Evolutionary conservation across 1,139 yeast species (phyloP).

Genomic region (Pneumocystis wakefieldiae): DNA sequence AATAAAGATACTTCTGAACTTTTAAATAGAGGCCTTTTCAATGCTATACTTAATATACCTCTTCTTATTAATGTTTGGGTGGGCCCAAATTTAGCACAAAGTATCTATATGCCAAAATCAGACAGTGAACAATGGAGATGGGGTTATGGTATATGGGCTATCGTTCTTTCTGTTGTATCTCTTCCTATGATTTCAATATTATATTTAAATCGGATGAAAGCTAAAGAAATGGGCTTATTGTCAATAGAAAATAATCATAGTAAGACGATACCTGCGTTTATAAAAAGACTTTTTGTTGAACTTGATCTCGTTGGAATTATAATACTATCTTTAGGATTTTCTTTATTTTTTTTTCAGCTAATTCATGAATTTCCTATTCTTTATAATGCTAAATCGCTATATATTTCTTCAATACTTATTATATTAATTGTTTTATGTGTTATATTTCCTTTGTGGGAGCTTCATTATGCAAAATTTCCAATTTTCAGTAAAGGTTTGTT

Average conservation of each 20-base stretch:
- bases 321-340: constrained; percentile 23
- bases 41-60: constrained; percentile 24
- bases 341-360: constrained; percentile 27
- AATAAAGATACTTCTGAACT: constrained; percentile 25
- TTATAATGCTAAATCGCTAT: constrained; percentile 10
- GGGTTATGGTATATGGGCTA: constrained; percentile 26
- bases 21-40: constrained; percentile 26
- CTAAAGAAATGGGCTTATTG: constrained; percentile 18
- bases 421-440: constrained; percentile 12
- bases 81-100: constrained; percentile 17
- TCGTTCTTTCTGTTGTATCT: constrained; percentile 24
- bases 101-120: constrained; percentile 7
- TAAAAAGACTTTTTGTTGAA: constrained; percentile 15
- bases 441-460: constrained; percentile 16
- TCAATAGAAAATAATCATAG: background rate
- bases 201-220: constrained; percentile 21
- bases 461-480: constrained; percentile 12
- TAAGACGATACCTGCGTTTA: background rate
- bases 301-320: constrained; percentile 27
- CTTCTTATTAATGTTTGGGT: constrained; percentile 18
- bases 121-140: constrained; percentile 22
- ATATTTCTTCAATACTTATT: constrained; percentile 23
- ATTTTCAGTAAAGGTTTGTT: constrained; percentile 13
- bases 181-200: constrained; percentile 21
- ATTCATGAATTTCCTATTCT: constrained; percentile 11